Base-by-base conservation (phyloP, 2,329 filamentous ascomycete species). In the Neocucurbitaria cava region DNA sequence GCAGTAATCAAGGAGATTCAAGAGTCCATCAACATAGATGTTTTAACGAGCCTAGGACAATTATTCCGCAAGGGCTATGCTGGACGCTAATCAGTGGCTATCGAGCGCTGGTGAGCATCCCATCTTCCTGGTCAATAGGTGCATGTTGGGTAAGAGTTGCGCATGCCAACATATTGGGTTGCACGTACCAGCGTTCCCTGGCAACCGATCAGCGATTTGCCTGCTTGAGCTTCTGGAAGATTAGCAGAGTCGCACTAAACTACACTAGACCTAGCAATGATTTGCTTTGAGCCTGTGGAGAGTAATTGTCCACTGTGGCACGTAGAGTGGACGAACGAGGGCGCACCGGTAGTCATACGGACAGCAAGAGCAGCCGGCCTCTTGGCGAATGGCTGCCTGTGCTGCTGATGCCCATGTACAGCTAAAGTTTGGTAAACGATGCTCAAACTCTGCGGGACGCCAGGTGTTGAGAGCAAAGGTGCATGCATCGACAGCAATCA, bases 191-290 rank as follows among this genome's bases (percentile, higher is more conserved):
- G 49, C 21, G 38, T 47, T 35, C 40, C 52, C 49, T 39, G 46
- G 33, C 28, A 23, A 40, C 21, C 48, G 36, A 52, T 46, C 49
- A 50, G 30, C 49, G 40, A 33, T 42, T 47, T 30, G 35, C 51
- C 42, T 50, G 49, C 39, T 52, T 41, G 46, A 56, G 56, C 59
- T 71, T 71, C 68, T 67, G 60, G 68, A 69, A 69, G 56, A 50
- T 49, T 44, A 40, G 47, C 43, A 58, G 46, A 59, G 53, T 54
- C 44, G 36, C 33, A 39, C 62, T 43, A 59, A 56, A 41, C 49
- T 56, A 44, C 40, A 36, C 41, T 45, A 23, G 50, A 46, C 46
- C 26, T 47, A 50, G 61, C 41, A 46, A 52, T 55, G 56, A 60
- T 67, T 43, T 58, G 53, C 58, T 24, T 61, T 47, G 49, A 56